Evolutionary conservation across 1,284 basidiomycete genomes (phyloP), one percentile per base, ranked within the genome.

Genomic region (Limonomyces culmigenus): DNA sequence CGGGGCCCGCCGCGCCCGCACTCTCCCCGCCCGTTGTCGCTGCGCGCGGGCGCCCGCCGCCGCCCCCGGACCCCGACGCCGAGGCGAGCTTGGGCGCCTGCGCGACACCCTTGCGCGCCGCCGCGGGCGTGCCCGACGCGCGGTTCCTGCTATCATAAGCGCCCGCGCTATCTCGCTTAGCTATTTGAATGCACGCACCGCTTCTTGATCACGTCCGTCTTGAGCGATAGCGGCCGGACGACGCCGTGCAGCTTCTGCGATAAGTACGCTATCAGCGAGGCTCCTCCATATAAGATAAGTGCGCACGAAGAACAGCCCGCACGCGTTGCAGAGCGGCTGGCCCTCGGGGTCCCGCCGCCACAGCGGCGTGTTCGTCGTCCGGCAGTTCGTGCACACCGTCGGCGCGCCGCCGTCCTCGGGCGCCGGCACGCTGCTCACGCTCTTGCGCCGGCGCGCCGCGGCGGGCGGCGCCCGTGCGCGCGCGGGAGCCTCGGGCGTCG

Each of bases 131-230:
- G 30, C 79, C 80, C 39, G 80, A 81, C 25, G 80, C 75, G 30
- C 80, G 74, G 53, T 85, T 85, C 49, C 80, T 84, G 44, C 31
- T 6, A 20, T 38, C 41, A 46, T 40, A 38, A 39, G 44, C 41
- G 41, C 13, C 17, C 32, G 32, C 41, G 37, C 20, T 34, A 35
- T n/a, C 27, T 11, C 14, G 32, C 15, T 44, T 36, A 41, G 34
- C 20, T 17, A 27, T 25, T 18, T 15, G 2, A 33, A 20, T 39
- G 36, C 33, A 58, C 70, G 36, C 47, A 88, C 86, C 91, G 70
- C 64, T 95, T 96, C 74, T 96, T 96, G 58, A 96, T 96, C 32
- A 95, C 83, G 53, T 96, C 91, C 17, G 91, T 95, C 68, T 95
- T 96, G 42, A 96, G 67, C 34, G 88, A 92, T 43, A 95, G 59